These are phyloP conservation scores for Pseudomicrostroma phylloplanum DNA, from an alignment of 1,284 basidiomycete species.

Conservation along the genomic window DNA sequence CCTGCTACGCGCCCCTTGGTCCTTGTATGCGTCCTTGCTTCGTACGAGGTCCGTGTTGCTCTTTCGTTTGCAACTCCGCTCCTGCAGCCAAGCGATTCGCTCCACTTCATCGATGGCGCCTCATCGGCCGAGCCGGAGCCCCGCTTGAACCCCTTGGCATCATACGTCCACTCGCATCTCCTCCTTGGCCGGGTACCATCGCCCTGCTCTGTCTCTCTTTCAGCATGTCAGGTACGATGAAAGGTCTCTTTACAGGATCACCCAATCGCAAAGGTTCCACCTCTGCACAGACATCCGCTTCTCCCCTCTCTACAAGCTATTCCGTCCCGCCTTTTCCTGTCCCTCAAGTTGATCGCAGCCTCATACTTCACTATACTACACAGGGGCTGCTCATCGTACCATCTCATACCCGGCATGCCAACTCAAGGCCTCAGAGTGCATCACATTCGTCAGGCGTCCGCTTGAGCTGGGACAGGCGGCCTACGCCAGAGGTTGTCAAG, in stretches of 20 bases:
- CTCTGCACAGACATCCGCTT: not conserved
- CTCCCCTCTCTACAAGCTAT: not conserved
- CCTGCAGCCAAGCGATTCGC: too few relatives aligned
- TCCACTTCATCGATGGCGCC: too few relatives aligned
- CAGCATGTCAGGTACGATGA: not conserved
- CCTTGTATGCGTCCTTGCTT: too few relatives aligned
- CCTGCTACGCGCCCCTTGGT: too few relatives aligned
- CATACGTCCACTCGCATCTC: too few relatives aligned
- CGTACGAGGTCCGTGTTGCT: too few relatives aligned
- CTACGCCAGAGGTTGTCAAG: constrained; percentile 22
- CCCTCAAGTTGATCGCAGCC: not conserved
- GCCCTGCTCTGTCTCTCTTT: too few relatives aligned
- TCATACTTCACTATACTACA: constrained; percentile 2
- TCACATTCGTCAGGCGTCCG: not conserved
- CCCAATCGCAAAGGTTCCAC: not conserved
- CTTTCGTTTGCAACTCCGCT: too few relatives aligned
- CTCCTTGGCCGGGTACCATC: too few relatives aligned
- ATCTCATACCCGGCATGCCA: not conserved
- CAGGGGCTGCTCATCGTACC: not conserved
- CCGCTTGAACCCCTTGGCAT: too few relatives aligned
- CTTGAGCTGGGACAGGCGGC: not conserved
- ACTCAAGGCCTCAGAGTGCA: not conserved
- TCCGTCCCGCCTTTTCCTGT: not conserved
- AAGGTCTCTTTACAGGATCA: not conserved
- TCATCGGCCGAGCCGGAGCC: too few relatives aligned